Evolutionary conservation across 2,329 filamentous ascomycete species (phyloP), one percentile per base, ranked within the genome.

Genomic region (Colletotrichum sp.): DNA sequence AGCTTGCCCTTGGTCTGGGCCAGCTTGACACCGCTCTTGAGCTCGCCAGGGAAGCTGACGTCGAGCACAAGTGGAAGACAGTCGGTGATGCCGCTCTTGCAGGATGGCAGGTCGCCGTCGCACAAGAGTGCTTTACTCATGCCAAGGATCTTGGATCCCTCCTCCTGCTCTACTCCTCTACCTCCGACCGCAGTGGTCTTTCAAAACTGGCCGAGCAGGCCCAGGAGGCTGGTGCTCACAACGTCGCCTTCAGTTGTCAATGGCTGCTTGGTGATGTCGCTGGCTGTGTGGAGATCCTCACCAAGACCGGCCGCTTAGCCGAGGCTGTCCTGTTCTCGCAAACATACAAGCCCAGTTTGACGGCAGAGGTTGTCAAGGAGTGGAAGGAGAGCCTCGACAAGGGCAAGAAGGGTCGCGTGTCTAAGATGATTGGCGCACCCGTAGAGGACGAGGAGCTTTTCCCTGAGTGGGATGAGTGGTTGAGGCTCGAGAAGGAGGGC

Each of bases 11-110:
- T 36, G 90, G 92, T 4, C 89, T 99, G 58, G 95, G 94, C 80
- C 94, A 97, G 77, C 91, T 98, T 16, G 91, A 96, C 55, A 94
- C 96, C 81, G 96, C 96, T 1, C 90, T 98, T 4, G 93, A 96
- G 75, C 92, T 98, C 66, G 96, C 97, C 8, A 91, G 93, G 55
- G 90, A 94, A 83, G 94, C 95, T 13, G 94, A 98, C 78, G 94
- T 93, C 2, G 97, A 98, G 83, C 96, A 98, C 86, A 98, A 98
- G 86, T 99, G 97, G 97, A 98, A 98, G 90, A 96, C 92, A 5
- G 95, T 99, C 6, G 97, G 97, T 75, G 97, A 99, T 80, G 94
- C 96, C 2, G 97, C 97, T 2, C 90, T 99, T 55, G 87, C 92
- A 12, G 93, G 89, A 2, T 99, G 96, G 97, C 93, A 99, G 80